Percentiles rank a stretch among this genome's conserved stretches.
phyloP scores from a whole-genome alignment of 345 rosid genomes.

The Salix dunnii region DNA sequence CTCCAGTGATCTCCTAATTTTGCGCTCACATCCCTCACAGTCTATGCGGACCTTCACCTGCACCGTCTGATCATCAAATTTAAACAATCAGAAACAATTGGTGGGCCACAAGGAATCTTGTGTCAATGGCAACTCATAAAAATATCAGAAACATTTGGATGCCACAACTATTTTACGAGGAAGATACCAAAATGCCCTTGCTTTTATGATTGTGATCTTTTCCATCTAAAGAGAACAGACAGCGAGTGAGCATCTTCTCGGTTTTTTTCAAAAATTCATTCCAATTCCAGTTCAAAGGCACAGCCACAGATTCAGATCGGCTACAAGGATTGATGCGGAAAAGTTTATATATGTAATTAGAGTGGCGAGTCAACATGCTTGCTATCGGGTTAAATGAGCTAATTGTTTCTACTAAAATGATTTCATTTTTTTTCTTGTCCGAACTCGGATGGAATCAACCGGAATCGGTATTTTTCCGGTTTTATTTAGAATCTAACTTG shows the following conservation, averaged over 20 bases:
- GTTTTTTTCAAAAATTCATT: not conserved
- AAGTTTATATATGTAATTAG: too few species aligned
- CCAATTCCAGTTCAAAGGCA: too few species aligned
- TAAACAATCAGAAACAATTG: not conserved
- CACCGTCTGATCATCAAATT: constrained; percentile 59
- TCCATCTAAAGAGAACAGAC: not conserved
- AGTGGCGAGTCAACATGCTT: too few species aligned
- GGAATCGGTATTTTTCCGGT: too few species aligned
- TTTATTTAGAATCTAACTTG: too few species aligned
- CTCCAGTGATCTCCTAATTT: constrained; percentile 68
- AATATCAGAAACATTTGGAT: too few species aligned
- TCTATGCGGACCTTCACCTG: constrained; percentile 81
- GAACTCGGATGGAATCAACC: too few species aligned
- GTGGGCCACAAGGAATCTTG: not conserved
- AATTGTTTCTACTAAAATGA: too few species aligned
- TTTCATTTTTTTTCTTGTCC: too few species aligned
- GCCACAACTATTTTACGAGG: not conserved
- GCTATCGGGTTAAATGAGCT: too few species aligned
- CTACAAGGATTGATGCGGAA: too few species aligned
- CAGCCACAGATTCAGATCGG: too few species aligned
- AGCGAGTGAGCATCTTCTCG: not conserved
- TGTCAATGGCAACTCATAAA: not conserved
- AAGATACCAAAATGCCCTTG: not conserved
- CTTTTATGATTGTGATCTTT: not conserved
- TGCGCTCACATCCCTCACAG: constrained; percentile 97